Percentiles rank a stretch among this genome's conserved stretches.
Evolutionary conservation across 345 rosid species (phyloP).

Genomic region (Sisymbrium irio): DNA sequence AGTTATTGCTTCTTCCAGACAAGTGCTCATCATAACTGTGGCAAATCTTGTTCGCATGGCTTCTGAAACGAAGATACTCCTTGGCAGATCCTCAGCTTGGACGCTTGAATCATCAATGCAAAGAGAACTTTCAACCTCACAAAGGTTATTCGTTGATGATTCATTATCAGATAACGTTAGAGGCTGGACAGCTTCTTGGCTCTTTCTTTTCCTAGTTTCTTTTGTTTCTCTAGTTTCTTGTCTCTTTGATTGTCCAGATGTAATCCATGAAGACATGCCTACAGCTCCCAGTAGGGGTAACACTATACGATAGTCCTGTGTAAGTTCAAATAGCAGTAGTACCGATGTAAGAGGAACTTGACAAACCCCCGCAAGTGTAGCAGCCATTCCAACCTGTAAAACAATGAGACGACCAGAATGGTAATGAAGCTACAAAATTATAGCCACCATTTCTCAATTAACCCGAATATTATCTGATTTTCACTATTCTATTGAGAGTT

Average conservation of each 20-base stretch:
- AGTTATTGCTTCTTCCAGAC: constrained; percentile 64
- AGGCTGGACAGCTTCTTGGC: constrained; percentile 32
- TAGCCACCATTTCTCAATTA: not conserved
- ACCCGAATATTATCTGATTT: not conserved
- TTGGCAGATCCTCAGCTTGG: constrained; percentile 44
- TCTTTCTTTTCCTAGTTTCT: constrained; percentile 35
- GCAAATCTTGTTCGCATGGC: constrained; percentile 90
- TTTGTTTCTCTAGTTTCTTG: constrained; percentile 45
- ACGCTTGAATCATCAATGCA: constrained; percentile 51
- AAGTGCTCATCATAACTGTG: constrained; percentile 60
- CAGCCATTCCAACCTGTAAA: constrained; percentile 96
- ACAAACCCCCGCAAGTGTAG: constrained; percentile 97
- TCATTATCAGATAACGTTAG: constrained; percentile 34
- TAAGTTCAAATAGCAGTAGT: constrained; percentile 80
- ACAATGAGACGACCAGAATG: constrained; percentile 4
- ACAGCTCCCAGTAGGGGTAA: constrained; percentile 87
- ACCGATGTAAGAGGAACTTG: constrained; percentile 97
- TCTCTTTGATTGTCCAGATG: constrained; percentile 74
- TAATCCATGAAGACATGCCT: constrained; percentile 91
- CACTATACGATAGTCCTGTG: constrained; percentile 90
- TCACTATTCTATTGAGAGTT: not conserved
- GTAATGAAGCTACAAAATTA: constrained; percentile 6
- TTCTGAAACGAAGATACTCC: constrained; percentile 61
- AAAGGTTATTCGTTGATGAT: constrained; percentile 49
- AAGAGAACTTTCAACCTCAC: constrained; percentile 90